Conservation (phyloP, 2,329 filamentous ascomycete genomes). For the Aschersonia sp. region DNA sequence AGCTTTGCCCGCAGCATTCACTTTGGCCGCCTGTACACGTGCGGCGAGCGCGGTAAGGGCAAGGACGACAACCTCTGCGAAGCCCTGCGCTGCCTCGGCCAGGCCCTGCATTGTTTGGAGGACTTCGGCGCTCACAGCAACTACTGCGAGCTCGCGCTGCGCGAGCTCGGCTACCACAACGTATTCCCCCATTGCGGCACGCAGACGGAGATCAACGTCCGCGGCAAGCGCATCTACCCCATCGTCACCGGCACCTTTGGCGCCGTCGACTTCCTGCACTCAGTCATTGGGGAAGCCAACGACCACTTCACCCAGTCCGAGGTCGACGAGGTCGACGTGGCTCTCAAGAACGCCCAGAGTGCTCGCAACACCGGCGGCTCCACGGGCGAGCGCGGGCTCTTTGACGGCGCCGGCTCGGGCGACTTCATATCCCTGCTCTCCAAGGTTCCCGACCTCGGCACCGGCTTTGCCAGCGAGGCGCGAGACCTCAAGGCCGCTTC, state of each 20-base stretch:
- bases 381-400: constrained; percentile 24
- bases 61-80: constrained; percentile 69
- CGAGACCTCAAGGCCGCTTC: constrained; percentile 44
- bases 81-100: constrained; percentile 60
- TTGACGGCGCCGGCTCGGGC: constrained; percentile 22
- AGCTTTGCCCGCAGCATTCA: constrained; percentile 63
- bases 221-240: constrained; percentile 54
- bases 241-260: constrained; percentile 63
- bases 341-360: constrained; percentile 53
- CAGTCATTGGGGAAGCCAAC: constrained; percentile 60
- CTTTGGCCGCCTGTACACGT: constrained; percentile 61
- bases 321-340: constrained; percentile 65
- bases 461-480: constrained; percentile 52
- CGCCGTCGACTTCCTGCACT: constrained; percentile 73
- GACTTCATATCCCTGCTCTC: constrained; percentile 60
- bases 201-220: constrained; percentile 45
- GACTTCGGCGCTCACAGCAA: constrained; percentile 73
- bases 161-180: constrained; percentile 65
- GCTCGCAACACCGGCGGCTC: constrained; percentile 19
- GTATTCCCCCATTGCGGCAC: constrained; percentile 67
- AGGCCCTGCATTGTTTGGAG: constrained; percentile 65
- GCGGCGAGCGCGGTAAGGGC: constrained; percentile 42
- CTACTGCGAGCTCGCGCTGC: constrained; percentile 64
- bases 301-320: constrained; percentile 79
- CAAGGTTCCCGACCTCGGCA: constrained; percentile 58